Conservation (phyloP, 2,329 filamentous ascomycete species). For the Fusarium incarnatum region DNA sequence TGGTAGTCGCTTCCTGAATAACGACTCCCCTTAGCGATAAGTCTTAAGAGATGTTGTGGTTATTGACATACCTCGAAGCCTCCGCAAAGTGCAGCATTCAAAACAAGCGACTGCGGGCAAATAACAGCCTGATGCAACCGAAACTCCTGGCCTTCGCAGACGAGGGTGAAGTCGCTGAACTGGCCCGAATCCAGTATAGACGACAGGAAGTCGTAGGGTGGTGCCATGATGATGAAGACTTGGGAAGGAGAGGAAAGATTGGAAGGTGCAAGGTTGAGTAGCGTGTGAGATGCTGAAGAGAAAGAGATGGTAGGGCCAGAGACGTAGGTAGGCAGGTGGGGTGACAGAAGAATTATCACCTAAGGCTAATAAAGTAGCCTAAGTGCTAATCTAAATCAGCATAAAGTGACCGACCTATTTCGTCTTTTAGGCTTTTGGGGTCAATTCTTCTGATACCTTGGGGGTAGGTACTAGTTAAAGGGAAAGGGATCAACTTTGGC, state of each 20-base stretch:
- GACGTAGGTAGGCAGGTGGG: too few relatives aligned
- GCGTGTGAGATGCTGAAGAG: background rate
- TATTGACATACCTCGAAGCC: background rate
- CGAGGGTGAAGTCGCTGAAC: background rate
- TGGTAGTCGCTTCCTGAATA: background rate
- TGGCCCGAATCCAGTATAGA: background rate
- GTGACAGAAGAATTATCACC: too few relatives aligned
- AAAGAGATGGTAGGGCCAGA: too few relatives aligned
- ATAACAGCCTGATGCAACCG: background rate
- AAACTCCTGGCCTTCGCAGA: background rate
- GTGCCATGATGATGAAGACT: background rate
- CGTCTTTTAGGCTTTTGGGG: too few relatives aligned
- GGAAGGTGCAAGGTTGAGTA: background rate
- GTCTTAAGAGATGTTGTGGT: accelerated
- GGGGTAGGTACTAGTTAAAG: too few relatives aligned
- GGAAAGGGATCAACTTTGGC: too few relatives aligned
- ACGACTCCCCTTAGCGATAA: accelerated
- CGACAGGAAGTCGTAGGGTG: background rate
- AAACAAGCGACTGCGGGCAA: background rate
- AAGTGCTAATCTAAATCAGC: too few relatives aligned
- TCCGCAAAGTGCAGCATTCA: background rate
- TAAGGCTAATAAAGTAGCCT: too few relatives aligned
- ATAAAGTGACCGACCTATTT: too few relatives aligned
- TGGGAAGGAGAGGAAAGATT: background rate
- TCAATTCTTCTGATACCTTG: too few relatives aligned